These are phyloP conservation scores for Ustilago xerochloae DNA, from an alignment of 1,284 basidiomycete genomes.

Conservation along the genomic window DNA sequence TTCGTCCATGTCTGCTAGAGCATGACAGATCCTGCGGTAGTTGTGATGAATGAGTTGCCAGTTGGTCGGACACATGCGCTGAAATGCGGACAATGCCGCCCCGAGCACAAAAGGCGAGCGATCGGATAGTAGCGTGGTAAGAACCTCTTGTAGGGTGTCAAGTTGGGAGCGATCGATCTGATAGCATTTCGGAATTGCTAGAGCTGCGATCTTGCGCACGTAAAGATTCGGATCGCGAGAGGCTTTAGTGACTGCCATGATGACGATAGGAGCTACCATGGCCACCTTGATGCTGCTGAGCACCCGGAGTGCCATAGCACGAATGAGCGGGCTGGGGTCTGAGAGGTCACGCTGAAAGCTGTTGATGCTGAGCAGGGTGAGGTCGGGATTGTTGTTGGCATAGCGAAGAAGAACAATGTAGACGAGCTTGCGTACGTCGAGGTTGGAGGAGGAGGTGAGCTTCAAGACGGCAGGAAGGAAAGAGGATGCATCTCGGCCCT, in stretches of 20 bases:
- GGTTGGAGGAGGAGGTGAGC: constrained; percentile 69
- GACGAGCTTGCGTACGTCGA: constrained; percentile 95
- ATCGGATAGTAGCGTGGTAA: constrained; percentile 81
- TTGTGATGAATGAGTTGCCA: constrained; percentile 85
- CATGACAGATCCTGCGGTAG: constrained; percentile 84
- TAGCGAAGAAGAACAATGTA: constrained; percentile 96
- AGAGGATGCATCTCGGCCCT: constrained; percentile 87
- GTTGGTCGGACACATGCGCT: constrained; percentile 41
- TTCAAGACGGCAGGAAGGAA: constrained; percentile 72
- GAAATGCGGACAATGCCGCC: constrained; percentile 83
- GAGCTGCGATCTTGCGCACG: constrained; percentile 88
- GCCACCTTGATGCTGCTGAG: constrained; percentile 89
- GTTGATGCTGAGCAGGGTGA: constrained; percentile 95
- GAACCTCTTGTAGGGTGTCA: constrained; percentile 78
- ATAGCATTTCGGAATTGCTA: constrained; percentile 81
- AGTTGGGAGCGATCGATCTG: constrained; percentile 78
- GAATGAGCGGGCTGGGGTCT: constrained; percentile 85
- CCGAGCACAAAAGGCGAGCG: constrained; percentile 89
- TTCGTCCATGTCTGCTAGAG: constrained; percentile 90
- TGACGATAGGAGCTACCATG: constrained; percentile 85
- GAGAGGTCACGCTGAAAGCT: constrained; percentile 97
- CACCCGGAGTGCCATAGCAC: constrained; percentile 93
- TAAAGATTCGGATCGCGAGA: constrained; percentile 90
- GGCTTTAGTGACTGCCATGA: constrained; percentile 89
- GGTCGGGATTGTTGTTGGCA: constrained; percentile 79